Percentiles rank a stretch among this genome's conserved stretches.
phyloP scores from a whole-genome alignment of 192 early-diverging fungal genomes.

The Coemansia guatemalensis region DNA sequence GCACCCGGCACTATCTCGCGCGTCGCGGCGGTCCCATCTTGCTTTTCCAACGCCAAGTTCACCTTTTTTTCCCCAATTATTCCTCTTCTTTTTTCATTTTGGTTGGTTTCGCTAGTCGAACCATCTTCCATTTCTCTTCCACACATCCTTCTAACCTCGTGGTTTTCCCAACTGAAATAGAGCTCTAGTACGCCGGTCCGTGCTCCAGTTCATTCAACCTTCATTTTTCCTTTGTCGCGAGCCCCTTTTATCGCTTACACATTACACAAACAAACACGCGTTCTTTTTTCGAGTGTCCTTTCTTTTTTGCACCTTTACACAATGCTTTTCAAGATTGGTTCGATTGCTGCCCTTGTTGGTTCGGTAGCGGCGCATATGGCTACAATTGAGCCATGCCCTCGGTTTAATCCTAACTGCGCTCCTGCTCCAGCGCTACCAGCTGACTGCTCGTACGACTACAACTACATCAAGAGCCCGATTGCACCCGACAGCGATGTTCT shows the following conservation, averaged over 20 bases:
- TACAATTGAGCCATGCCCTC: slow-evolving; percentile 45
- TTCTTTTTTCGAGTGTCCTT: not conserved
- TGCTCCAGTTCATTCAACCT: not conserved
- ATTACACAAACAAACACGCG: not conserved
- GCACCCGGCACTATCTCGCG: not conserved
- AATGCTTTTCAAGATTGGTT: slow-evolving; percentile 7
- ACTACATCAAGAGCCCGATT: slow-evolving; percentile 42
- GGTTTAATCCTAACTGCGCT: slow-evolving; percentile 18
- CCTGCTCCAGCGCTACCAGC: slow-evolving; percentile 25
- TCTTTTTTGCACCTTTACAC: not conserved
- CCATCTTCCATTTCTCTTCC: not conserved
- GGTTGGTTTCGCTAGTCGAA: not conserved
- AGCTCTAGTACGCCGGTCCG: not conserved
- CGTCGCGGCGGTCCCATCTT: not conserved
- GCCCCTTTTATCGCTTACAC: not conserved
- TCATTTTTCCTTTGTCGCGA: not conserved
- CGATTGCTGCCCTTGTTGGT: slow-evolving; percentile 8
- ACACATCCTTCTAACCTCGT: not conserved
- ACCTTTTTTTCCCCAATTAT: not conserved
- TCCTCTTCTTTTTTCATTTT: not conserved
- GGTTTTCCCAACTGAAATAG: no score
- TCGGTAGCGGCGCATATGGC: slow-evolving; percentile 50
- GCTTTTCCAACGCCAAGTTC: not conserved
- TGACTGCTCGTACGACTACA: slow-evolving; percentile 40
- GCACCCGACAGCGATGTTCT: slow-evolving; percentile 7